A percentile compares a stretch with the other conserved stretches of the same genome.
Evolutionary conservation across 805 yeast species (phyloP).

Genomic region (Sugiyamaella boreocaroliniensis): DNA sequence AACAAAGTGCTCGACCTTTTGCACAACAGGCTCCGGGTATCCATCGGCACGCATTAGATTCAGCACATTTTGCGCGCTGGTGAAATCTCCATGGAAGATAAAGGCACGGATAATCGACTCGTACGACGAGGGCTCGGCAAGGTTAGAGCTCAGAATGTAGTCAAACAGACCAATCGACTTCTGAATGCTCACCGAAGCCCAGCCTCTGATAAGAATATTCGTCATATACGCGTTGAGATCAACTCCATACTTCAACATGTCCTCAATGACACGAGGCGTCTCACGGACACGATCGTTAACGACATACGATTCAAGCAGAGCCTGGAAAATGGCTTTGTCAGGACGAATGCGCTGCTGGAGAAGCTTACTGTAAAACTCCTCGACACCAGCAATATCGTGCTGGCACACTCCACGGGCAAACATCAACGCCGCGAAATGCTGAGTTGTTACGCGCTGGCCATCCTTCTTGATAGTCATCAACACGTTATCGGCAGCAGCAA

Average conservation of each 20-base stretch:
- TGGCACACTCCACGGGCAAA: conserved; percentile 34
- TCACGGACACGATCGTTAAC: conserved; percentile 29
- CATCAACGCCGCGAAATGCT: conserved; percentile 35
- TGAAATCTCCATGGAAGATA: conserved; percentile 20
- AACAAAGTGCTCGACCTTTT: conserved; percentile 19
- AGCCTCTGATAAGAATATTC: conserved; percentile 30
- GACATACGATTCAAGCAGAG: conserved; percentile 35
- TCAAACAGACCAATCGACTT: conserved; percentile 27
- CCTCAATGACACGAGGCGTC: conserved; percentile 27
- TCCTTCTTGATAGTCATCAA: conserved; percentile 28
- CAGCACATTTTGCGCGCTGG: conserved; percentile 21
- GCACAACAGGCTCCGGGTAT: conserved; percentile 30
- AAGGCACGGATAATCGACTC: conserved; percentile 32
- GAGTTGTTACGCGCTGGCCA: conserved; percentile 25
- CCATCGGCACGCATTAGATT: conserved; percentile 20
- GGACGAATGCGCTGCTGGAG: conserved; percentile 30
- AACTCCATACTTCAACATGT: conserved; percentile 30
- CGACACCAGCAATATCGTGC: conserved; percentile 31
- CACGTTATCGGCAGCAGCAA: conserved; percentile 32
- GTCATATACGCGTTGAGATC: conserved; percentile 30
- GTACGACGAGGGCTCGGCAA: conserved; percentile 31
- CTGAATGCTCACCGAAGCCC: conserved; percentile 28
- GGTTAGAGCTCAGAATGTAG: conserved; percentile 16
- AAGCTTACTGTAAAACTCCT: conserved; percentile 29
- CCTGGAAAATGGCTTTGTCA: conserved; percentile 34